Percentiles rank a stretch among this genome's conserved stretches.
These are phyloP conservation scores for Daldinia caldariorum DNA, from an alignment of 495 filamentous ascomycete genomes.

Conservation along the genomic window DNA sequence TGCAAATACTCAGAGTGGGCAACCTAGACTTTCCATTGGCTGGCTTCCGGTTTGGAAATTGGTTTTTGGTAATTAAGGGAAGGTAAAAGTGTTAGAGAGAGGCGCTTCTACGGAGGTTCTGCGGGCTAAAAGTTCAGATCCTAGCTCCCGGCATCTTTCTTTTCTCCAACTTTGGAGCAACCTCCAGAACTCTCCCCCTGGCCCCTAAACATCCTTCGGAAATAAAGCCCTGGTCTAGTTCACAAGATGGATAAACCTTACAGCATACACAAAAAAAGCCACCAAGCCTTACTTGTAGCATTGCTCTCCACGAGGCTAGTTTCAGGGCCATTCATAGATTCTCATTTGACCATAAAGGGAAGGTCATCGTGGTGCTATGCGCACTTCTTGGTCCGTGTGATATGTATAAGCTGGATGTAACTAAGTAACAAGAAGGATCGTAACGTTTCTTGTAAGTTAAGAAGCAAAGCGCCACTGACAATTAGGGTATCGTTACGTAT, in stretches of 20 bases:
- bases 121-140: constrained; percentile 37
- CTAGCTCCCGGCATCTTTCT: constrained; percentile 19
- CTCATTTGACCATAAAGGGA: constrained; percentile 35
- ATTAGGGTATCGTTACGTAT: constrained; percentile 42
- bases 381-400: constrained; percentile 20
- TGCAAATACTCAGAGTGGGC: constrained; percentile 23
- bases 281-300: constrained; percentile 30
- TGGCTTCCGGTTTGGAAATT: constrained; percentile 32
- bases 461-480: constrained; percentile 9
- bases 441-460: constrained; percentile 46
- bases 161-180: constrained; percentile 39
- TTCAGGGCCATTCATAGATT: constrained; percentile 29
- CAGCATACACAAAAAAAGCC: constrained; percentile 23
- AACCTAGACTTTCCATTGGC: constrained; percentile 20
- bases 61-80: constrained; percentile 43
- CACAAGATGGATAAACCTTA: constrained; percentile 34
- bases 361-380: constrained; percentile 29
- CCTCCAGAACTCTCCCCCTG: constrained; percentile 30
- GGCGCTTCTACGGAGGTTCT: constrained; percentile 44
- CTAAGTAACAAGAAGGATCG: constrained; percentile 37
- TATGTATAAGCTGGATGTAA: constrained; percentile 26
- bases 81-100: constrained; percentile 43
- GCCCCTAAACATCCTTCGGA: constrained; percentile 37
- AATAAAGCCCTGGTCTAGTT: constrained; percentile 42
- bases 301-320: constrained; percentile 26